phyloP scores from a whole-genome alignment of 2,329 filamentous ascomycete genomes.

The Elsinoe australis region DNA sequence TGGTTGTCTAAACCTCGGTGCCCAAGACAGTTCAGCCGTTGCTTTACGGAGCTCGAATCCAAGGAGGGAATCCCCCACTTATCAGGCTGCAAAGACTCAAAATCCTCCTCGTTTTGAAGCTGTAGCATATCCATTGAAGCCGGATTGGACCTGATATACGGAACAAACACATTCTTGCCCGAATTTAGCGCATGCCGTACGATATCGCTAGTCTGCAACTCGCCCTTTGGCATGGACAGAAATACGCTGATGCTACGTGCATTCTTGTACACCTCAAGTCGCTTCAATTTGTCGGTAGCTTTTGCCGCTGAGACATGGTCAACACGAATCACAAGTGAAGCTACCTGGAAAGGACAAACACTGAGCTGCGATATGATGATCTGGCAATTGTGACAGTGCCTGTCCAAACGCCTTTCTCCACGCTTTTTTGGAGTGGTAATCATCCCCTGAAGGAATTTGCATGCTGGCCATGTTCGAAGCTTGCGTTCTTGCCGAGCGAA shows the following conservation, averaged over 20 bases:
- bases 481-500: conserved; percentile 8
- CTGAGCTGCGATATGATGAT: conserved; percentile 58
- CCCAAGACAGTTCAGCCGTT: conserved; percentile 66
- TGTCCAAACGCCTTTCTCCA: conserved; percentile 60
- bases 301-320: conserved; percentile 47
- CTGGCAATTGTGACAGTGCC: conserved; percentile 52
- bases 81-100: conserved; percentile 66
- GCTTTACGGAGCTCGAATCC: conserved; percentile 53
- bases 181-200: conserved; percentile 68
- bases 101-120: conserved; percentile 65
- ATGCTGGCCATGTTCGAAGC: conserved; percentile 8
- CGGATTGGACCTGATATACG: conserved; percentile 66
- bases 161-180: conserved; percentile 84
- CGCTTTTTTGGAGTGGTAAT: conserved; percentile 43
- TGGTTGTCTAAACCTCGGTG: conserved; percentile 43
- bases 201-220: conserved; percentile 76
- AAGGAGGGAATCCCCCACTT: conserved; percentile 94
- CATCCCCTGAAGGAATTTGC: neutral
- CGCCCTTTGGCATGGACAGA: conserved; percentile 81
- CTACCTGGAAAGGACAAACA: conserved; percentile 48
- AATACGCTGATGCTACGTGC: conserved; percentile 77
- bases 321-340: conserved; percentile 6
- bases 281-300: conserved; percentile 57
- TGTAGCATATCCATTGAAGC: conserved; percentile 91
- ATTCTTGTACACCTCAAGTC: conserved; percentile 64